Evolutionary conservation across 371 early-diverging fungal species (phyloP), one percentile per base, ranked within the genome.

Genomic region (Mucor irregularis): DNA sequence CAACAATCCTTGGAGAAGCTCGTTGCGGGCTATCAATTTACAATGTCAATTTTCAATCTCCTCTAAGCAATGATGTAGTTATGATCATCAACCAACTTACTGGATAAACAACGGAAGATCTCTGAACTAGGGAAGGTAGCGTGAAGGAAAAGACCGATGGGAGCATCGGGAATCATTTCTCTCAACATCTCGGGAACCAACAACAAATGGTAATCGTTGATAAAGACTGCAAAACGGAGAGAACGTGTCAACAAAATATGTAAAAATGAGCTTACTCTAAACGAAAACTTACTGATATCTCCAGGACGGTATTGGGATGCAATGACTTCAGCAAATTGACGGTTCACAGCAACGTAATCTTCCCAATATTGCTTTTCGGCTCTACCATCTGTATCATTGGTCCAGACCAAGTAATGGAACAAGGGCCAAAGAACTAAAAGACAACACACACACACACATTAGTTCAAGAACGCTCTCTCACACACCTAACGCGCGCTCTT

Each of bases 141-240:
- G 78, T 99, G 99, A 38, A 98, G 75, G 71, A 99, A 99, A 65
- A 98, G 91, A n/a, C 97, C 97, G 53, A 99, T 90, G 33, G 87
- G 83, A 2, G 96, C 90, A 31, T 81, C 68, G 0, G 94, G 96
- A 16, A 96, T 68, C 31, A 69, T 76, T 53, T 81, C 65, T 45
- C 95, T 85, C 19, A 99, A 65, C 83, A 98, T 84, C 50, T 84
- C 76, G 7, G 99, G 99, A 1, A 98, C 84, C 43, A 97, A 66
- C 66, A 98, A 83, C 29, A 99, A 69, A 71, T 99, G 99, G 68
- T 99, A 99, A 76, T 99, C 99, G 64, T 99, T 97, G 49, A 99
- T 89, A 94, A 98, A 99, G 37, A 99, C 88, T 82, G n/a, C n/a
- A n/a, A 45, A 9, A 31, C 31, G 19, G 34, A 29, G 28, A 46